Base-by-base conservation (phyloP, 2,329 filamentous ascomycete genomes). In the Exutisphaerella laricina region DNA sequence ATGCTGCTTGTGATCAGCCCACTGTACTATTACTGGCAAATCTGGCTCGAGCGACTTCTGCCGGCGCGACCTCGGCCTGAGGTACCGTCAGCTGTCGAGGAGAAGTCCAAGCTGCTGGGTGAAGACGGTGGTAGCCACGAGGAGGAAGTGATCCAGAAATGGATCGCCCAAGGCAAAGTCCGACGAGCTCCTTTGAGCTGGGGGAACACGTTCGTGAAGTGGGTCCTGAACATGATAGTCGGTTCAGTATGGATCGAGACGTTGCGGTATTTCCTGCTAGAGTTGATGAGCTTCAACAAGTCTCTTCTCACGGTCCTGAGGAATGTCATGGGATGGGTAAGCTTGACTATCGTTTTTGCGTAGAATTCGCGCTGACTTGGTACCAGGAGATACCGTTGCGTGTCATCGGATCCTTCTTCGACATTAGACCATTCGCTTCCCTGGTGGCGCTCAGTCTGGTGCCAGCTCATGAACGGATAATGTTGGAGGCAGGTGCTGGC, bases 81-180 rank as follows among this genome's bases (percentile, higher is more conserved):
- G 7, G 33, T 32, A n/a, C 29, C 18, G 8, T 16, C 39, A 8
- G 12, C 25, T 10, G 16, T 4, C 10, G 29, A 39, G 7, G 43
- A 42, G 21, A 48, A 43, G 18, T 4, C 22, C 1, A 35, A 17
- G 5, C 21, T 45, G 5, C n/a, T n/a, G n/a, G n/a, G n/a, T n/a
- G n/a, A n/a, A n/a, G 38, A 39, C 4, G 14, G 16, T 28, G 34
- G 37, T 37, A 30, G 35, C 10, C 21, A 29, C 12, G 14, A 36
- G 8, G 44, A 52, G 38, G 51, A 46, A 18, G 42, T 46, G 22
- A 46, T 50, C 2, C 37, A 45, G 30, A 46, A 42, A 20, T 43
- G 45, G 39, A 50, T 54, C 29, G 49, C 47, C 2, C 43, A 52
- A 39, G 51, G 49, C 16, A 50, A 50, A 35, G 39, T 52, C 13